These are phyloP conservation scores for Aspergillus tanneri DNA, from an alignment of 2,329 filamentous ascomycete genomes.

Conservation along the genomic window DNA sequence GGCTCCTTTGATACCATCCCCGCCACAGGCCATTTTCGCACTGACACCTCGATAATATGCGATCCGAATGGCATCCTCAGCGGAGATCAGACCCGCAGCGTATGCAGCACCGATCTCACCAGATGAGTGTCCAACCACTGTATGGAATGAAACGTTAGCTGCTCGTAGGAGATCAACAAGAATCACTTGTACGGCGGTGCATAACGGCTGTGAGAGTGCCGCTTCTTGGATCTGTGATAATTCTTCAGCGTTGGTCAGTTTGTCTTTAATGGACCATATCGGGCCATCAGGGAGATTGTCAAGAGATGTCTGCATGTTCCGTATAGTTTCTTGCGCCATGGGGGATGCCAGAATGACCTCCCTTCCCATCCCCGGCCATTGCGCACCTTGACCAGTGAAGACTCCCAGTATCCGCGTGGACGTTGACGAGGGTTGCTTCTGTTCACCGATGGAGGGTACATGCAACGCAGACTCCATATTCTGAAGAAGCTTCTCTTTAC, in stretches of 20 bases:
- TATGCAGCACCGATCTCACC: constrained; percentile 54
- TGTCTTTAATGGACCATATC: constrained; percentile 12
- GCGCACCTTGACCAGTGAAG: constrained; percentile 35
- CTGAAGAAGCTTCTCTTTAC: too few species aligned
- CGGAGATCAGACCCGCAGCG: constrained; percentile 42
- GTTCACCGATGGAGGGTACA: too few species aligned
- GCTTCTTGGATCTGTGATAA: constrained; percentile 13
- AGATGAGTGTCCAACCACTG: constrained; percentile 49
- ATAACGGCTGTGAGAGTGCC: constrained; percentile 17
- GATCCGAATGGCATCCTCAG: constrained; percentile 44
- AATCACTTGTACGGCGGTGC: constrained; percentile 51
- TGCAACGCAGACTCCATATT: too few species aligned
- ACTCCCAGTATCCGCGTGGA: constrained; percentile 24
- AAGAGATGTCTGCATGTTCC: constrained; percentile 7
- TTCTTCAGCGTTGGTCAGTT: constrained; percentile 6
- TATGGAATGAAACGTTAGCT: constrained; percentile 41
- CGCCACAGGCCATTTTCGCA: constrained; percentile 3
- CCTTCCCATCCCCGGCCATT: constrained; percentile 26
- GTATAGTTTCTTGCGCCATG: background rate
- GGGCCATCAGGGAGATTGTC: constrained; percentile 15
- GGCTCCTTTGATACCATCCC: constrained; percentile 4
- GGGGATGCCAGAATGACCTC: constrained; percentile 19
- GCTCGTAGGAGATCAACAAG: constrained; percentile 47
- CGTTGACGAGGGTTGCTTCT: too few species aligned
- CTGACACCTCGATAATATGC: constrained; percentile 43